These are phyloP conservation scores for Leptomonas pyrrhocoris DNA, from an alignment of 208 protist genomes.

Conservation along the genomic window DNA sequence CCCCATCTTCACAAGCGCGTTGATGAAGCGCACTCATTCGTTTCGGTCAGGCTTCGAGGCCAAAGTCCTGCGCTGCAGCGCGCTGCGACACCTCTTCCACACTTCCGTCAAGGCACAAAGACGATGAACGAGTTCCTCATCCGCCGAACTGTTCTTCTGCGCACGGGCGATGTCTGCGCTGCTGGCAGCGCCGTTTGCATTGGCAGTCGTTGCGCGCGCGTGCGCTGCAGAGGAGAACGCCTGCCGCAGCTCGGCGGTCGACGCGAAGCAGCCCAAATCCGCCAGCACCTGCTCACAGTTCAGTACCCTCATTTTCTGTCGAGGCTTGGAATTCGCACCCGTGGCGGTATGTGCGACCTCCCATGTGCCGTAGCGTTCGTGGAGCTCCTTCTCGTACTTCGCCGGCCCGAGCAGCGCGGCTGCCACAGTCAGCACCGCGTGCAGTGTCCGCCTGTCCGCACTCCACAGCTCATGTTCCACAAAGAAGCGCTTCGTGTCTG, in stretches of 20 bases:
- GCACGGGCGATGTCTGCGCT: background rate
- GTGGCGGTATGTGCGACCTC: background rate
- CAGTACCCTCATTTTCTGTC: slow-evolving; percentile 14
- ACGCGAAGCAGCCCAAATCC: slow-evolving; percentile 8
- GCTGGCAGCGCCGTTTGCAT: background rate
- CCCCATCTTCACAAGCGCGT: background rate
- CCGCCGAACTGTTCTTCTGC: background rate
- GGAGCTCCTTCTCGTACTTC: slow-evolving; percentile 28
- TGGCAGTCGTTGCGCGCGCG: background rate
- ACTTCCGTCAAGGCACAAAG: slow-evolving; percentile 5
- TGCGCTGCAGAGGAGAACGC: slow-evolving; percentile 20
- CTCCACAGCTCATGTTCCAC: slow-evolving; percentile 57
- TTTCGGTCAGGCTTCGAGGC: background rate
- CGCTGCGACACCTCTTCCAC: slow-evolving; percentile 18
- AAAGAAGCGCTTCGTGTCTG: slow-evolving; percentile 38
- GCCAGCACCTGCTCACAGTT: slow-evolving; percentile 35
- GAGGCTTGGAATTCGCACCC: background rate
- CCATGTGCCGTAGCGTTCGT: slow-evolving; percentile 20
- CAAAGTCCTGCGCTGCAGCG: slow-evolving; percentile 9
- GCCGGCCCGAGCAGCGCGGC: slow-evolving; percentile 30
- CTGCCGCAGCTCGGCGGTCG: slow-evolving; percentile 17
- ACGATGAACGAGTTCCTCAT: background rate
- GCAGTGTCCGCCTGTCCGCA: slow-evolving; percentile 45
- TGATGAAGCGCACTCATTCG: background rate
- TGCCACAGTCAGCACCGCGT: slow-evolving; percentile 29